Base-by-base conservation (phyloP, 805 yeast genomes). In the Barnettozyma vustinii region DNA sequence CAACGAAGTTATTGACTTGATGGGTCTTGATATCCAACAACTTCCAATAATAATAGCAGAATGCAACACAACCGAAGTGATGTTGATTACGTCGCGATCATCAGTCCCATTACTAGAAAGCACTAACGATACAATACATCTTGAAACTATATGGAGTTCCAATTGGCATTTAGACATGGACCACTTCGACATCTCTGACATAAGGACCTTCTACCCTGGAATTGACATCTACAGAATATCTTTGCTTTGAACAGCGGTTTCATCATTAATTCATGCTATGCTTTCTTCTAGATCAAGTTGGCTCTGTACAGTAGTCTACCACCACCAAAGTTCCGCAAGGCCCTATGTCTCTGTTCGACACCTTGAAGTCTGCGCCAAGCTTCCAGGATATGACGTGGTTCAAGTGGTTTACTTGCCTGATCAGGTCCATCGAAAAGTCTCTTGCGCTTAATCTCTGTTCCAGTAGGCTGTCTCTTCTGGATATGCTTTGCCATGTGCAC, bases 391-490 rank as follows among this genome's bases (percentile, higher is more conserved):
- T 91, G 96, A 50, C 80, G 78, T 0, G 92, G 87, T 62, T 80
- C 71, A 35, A 91, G 74, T 0, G 97, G 96, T 48, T 79, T 78
- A 15, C 83, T 85, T 45, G 83, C 80, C 58, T 87, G 88, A 58
- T 89, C 96, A 1, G 96, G 96, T 33, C 87, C 92, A 65, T 88
- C 96, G 63, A 90, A 90, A 44, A 90, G 62, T 50, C 83, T 76
- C 51, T 77, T 78, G 32, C 77, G 66, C 53, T 77, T 74, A 53
- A 75, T 70, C n/a, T 71, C 78, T 43, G 61, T 70, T 60, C 49
- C 65, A 55, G 63, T 72, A 32, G 62, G 60, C 40, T 50, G 52
- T 20, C 54, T 54, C 6, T 43, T 44, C 8, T 55, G 54, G 16
- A 57, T 52, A n/a, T 37, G 46, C 45, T 68, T 66, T 37, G 65